Base-by-base conservation (phyloP, 2,329 filamentous ascomycete species). In the Ophiocordyceps polyrhachis-furcata region DNA sequence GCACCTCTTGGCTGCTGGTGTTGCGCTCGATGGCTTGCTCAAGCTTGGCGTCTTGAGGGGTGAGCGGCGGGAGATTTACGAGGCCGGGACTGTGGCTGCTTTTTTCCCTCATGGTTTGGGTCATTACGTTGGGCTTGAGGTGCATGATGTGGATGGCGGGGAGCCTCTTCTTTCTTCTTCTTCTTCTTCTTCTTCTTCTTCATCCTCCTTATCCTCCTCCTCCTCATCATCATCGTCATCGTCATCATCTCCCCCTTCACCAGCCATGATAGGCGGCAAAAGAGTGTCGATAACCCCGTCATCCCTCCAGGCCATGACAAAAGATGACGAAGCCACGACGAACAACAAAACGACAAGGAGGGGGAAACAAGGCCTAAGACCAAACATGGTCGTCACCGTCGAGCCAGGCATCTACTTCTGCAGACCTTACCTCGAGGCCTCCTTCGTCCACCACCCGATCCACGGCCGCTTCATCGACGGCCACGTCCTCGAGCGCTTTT, bases 351-450 rank as follows among this genome's bases (percentile, higher is more conserved):
- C 21, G 53, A 56, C 41, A 45, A 49, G 46, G 46, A 50, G 55
- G 45, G 59, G 58, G 13, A 53, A 59, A 20, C 62, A 68, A 47
- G 55, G 59, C n/a, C 64, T 81, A 6, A 59, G 63, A 50, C 64
- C 74, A 13, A 71, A 75, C 43, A 83, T 84, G 67, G 70, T 89
- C 37, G 73, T 91, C 17, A 91, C 84, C 0, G 73, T 88, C 42
- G 84, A 91, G 63, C 84, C 84, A 1, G 84, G 84, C 49, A 68
- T 82, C 37, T 88, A 88, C 60, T 88, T 88, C 62, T 81, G 79
- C 58, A 69, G 72, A 32, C 79, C 76, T 45, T 86, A 83, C 50
- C 73, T 88, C 48, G 73, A 85, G 62, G 73, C 74, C 19, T 80
- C 78, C 56, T 74, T 83, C 56, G 68, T 81, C 52, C 67, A 71